Evolutionary conservation across 192 early-diverging fungal species (phyloP), one percentile per base, ranked within the genome.

Genomic region (Backusella westeae): DNA sequence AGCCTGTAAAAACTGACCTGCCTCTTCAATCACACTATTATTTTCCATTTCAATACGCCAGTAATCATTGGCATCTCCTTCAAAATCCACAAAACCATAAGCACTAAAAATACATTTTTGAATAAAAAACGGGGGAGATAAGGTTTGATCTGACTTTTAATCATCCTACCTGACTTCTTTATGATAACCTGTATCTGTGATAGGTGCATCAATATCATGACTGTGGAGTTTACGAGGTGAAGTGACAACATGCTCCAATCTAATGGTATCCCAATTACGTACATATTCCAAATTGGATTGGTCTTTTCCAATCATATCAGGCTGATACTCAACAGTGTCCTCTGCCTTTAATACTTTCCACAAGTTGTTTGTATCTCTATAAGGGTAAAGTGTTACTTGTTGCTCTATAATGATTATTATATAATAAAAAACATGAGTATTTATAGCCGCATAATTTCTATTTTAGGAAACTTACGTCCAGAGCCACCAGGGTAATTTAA

Each of bases 51-150:
- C 91, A 9, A 98, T 86, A 38, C 90, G 87, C 95, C 94, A 98
- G 83, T 93, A 88, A 85, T 98, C 97, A 77, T 98, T 98, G 42
- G 92, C 85, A 78, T 98, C 97, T 46, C 97, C 96, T 34, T 85
- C 79, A 81, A 92, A 94, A 4, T 87, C 88, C 35, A 85, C 75
- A 78, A 87, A 93, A 17, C 93, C 93, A 74, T 94, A 94, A 46
- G 82, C 91, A 68, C 87, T 82, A 46, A 73, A 71, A 52, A 49
- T 36, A 26, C 3, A 59, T 41, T 39, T 49, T 41, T 26, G 29
- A 49, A 29, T 35, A 42, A 68, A 32, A 67, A n/a, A 32, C 2
- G 32, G 32, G 32, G 32, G 32, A 2, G 32, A 32, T 1, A 32
- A 4, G 34, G 29, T 21, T 63, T 63, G 56, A 14, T 23, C 56